A percentile compares a stretch with the other conserved stretches of the same genome.
These are phyloP conservation scores for Ananas comosus DNA, from an alignment of 176 grass and related monocot species.

Conservation along the genomic window DNA sequence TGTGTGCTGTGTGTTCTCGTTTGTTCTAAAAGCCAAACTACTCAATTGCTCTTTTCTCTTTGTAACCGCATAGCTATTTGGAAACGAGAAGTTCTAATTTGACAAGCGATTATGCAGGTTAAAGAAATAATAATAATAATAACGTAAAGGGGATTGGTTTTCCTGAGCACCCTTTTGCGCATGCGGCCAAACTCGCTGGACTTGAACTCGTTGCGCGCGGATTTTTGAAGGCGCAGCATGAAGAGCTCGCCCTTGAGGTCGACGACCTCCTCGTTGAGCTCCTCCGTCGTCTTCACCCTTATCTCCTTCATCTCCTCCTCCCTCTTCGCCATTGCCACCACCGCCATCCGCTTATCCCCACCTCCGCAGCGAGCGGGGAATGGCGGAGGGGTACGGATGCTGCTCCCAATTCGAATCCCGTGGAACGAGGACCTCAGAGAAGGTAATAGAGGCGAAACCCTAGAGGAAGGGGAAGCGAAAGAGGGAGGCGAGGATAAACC, in stretches of 20 bases:
- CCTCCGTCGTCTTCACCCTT: slow-evolving; percentile 52
- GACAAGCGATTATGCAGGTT: no score
- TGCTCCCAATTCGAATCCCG: slow-evolving; percentile 12
- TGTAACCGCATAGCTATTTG: no score
- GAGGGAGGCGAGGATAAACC: slow-evolving; percentile 13
- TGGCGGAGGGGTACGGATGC: background rate
- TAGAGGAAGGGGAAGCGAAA: background rate
- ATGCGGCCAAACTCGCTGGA: slow-evolving; percentile 73
- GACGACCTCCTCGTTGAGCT: slow-evolving; percentile 75
- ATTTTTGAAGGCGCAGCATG: slow-evolving; percentile 86
- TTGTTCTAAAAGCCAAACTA: no score
- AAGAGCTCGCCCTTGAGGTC: slow-evolving; percentile 98
- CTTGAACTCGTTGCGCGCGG: slow-evolving; percentile 84
- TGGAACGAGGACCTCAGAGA: slow-evolving; percentile 11
- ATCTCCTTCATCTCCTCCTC: slow-evolving; percentile 86
- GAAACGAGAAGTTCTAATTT: background rate
- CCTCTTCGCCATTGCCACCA: slow-evolving; percentile 66
- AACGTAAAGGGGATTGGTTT: no score
- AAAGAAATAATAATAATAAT: no score
- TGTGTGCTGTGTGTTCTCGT: no score
- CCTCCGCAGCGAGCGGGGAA: background rate
- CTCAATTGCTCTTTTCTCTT: no score
- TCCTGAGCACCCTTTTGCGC: slow-evolving; percentile 55
- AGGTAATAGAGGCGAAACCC: slow-evolving; percentile 3
- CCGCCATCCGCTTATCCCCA: slow-evolving; percentile 19